These are phyloP conservation scores for Testicularia cyperi DNA, from an alignment of 1,284 basidiomycete genomes.

Conservation along the genomic window DNA sequence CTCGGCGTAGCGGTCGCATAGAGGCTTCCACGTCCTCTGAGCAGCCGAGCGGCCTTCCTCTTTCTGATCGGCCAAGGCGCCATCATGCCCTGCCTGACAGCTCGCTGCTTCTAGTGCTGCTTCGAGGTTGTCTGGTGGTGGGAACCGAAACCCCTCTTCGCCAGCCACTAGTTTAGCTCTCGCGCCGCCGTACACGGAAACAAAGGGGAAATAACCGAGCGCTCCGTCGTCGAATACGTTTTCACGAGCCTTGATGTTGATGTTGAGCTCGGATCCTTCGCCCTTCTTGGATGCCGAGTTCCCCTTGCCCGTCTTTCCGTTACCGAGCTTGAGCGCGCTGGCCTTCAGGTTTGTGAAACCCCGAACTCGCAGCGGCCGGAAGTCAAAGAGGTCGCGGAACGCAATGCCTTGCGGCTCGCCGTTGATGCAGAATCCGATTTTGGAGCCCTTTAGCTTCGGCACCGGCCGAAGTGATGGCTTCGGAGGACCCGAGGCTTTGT, in stretches of 20 bases:
- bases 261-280: slow-evolving; percentile 16
- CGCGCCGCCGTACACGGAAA: slow-evolving; percentile 89
- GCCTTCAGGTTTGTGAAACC: slow-evolving; percentile 18
- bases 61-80: too few relatives aligned
- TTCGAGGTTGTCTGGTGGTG: slow-evolving; percentile 64
- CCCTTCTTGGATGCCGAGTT: slow-evolving; percentile 3
- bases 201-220: slow-evolving; percentile 91
- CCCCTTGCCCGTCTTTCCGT: slow-evolving; percentile 1
- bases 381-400: slow-evolving; percentile 87
- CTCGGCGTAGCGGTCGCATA: slow-evolving; percentile 37
- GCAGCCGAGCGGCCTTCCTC: slow-evolving; percentile 4
- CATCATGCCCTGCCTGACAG: too few relatives aligned
- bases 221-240: slow-evolving; percentile 91
- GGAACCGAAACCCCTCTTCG: slow-evolving; percentile 69
- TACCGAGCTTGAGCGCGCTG: not conserved
- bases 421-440: slow-evolving; percentile 88
- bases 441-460: slow-evolving; percentile 72
- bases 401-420: slow-evolving; percentile 82
- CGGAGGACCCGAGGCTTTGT: slow-evolving; percentile 23
- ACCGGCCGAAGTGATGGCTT: slow-evolving; percentile 67
- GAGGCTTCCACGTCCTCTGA: slow-evolving; percentile 24
- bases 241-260: slow-evolving; percentile 61
- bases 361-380: slow-evolving; percentile 68
- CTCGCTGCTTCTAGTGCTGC: slow-evolving; percentile 22
- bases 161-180: slow-evolving; percentile 82